These are phyloP conservation scores for Tylopilus balloui DNA, from an alignment of 768 basidiomycete species.

Conservation along the genomic window DNA sequence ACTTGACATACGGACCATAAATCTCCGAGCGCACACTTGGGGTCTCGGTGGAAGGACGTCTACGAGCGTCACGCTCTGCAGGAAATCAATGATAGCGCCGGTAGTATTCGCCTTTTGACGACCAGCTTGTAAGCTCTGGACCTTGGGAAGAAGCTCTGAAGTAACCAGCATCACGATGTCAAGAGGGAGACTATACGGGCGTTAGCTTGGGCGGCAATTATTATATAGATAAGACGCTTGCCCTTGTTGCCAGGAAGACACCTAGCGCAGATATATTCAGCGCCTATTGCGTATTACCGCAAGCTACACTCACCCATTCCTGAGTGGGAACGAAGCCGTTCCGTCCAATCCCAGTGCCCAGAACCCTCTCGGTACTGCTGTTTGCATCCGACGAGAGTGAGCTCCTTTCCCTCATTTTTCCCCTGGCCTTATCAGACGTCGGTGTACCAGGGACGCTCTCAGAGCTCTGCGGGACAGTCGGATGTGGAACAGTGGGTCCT, in stretches of 20 bases:
- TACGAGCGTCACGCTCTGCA: constrained; percentile 62
- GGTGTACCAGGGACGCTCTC: constrained; percentile 33
- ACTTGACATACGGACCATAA: constrained; percentile 51
- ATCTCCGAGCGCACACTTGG: constrained; percentile 63
- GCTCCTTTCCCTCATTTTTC: constrained; percentile 81
- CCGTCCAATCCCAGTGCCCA: constrained; percentile 69
- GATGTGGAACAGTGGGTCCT: constrained; percentile 23
- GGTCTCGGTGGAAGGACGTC: constrained; percentile 73
- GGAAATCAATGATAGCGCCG: constrained; percentile 67
- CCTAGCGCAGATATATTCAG: constrained; percentile 37
- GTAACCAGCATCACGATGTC: constrained; percentile 86
- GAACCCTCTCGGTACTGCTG: constrained; percentile 56
- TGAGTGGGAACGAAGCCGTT: constrained; percentile 95
- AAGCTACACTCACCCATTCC: constrained; percentile 73
- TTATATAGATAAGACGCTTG: constrained; percentile 29
- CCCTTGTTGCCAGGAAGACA: constrained; percentile 97
- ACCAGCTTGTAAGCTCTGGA: constrained; percentile 76
- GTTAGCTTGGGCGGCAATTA: constrained; percentile 7
- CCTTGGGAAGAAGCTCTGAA: constrained; percentile 80
- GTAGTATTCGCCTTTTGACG: constrained; percentile 58
- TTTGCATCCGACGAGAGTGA: constrained; percentile 50
- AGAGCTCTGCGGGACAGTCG: constrained; percentile 42
- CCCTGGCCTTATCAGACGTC: constrained; percentile 82
- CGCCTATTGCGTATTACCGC: not conserved
- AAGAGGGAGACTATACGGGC: constrained; percentile 64